phyloP scores from a whole-genome alignment of 2,329 filamentous ascomycete genomes.

The Pestalotiopsis sp. region DNA sequence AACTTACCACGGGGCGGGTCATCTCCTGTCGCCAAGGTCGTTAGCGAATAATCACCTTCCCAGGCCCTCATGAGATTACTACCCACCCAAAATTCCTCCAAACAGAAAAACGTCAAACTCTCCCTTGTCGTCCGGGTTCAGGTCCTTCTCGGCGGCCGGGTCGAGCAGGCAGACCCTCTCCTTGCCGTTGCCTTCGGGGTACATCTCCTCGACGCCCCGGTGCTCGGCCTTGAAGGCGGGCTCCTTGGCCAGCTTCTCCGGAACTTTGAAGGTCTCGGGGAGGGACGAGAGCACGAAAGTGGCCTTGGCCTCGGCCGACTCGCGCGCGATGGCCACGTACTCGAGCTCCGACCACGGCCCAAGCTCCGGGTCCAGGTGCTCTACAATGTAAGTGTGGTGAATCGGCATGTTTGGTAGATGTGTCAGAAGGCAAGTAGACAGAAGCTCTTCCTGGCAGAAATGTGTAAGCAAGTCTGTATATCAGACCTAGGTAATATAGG shows the following conservation, averaged over 20 bases:
- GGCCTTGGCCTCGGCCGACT: constrained; percentile 69
- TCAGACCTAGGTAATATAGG: background rate
- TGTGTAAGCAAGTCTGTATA: background rate
- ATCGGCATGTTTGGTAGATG: constrained; percentile 2
- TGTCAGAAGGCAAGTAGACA: background rate
- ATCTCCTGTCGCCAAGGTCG: constrained; percentile 64
- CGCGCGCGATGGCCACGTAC: constrained; percentile 83
- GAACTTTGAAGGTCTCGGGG: constrained; percentile 68
- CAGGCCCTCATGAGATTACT: constrained; percentile 12
- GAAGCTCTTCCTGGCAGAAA: too few species aligned
- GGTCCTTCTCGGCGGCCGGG: constrained; percentile 78
- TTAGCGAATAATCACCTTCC: constrained; percentile 9
- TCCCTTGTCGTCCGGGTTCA: constrained; percentile 81
- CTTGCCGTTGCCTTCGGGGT: constrained; percentile 64
- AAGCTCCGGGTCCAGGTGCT: constrained; percentile 94
- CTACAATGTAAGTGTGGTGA: constrained; percentile 83
- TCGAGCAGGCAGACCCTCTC: constrained; percentile 85
- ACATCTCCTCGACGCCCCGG: constrained; percentile 81
- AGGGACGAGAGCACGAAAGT: constrained; percentile 84
- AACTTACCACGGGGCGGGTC: constrained; percentile 84
- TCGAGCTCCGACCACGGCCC: constrained; percentile 94
- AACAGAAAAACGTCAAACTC: constrained; percentile 91
- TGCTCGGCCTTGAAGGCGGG: constrained; percentile 72
- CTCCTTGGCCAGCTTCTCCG: constrained; percentile 54
- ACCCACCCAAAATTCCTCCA: constrained; percentile 87